These are phyloP conservation scores for Babesia ovis DNA, from an alignment of 169 alveolate species.

Conservation along the genomic window DNA sequence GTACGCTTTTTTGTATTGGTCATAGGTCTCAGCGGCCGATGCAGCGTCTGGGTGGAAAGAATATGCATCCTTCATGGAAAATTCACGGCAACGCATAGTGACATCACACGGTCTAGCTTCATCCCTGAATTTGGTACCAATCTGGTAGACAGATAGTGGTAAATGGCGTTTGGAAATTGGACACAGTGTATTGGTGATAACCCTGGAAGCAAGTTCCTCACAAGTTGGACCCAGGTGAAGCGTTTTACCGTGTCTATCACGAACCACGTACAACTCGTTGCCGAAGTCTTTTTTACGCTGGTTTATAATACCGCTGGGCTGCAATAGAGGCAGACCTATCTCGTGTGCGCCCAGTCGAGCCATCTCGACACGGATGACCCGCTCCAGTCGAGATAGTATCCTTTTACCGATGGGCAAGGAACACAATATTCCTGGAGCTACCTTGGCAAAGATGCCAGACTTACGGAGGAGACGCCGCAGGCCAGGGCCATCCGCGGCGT, in stretches of 20 bases:
- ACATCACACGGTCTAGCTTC: constrained; percentile 48
- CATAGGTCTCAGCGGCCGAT: constrained; percentile 22
- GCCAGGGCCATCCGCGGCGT: not conserved
- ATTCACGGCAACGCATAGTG: constrained; percentile 49
- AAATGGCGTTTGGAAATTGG: constrained; percentile 40
- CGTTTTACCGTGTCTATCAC: constrained; percentile 18
- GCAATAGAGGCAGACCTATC: constrained; percentile 39
- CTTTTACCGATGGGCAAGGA: constrained; percentile 54
- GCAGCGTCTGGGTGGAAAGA: constrained; percentile 47
- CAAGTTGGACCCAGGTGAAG: constrained; percentile 55
- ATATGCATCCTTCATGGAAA: constrained; percentile 61
- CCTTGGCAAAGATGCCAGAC: constrained; percentile 25
- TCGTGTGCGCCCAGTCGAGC: constrained; percentile 51
- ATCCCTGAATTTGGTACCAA: constrained; percentile 58
- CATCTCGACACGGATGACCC: constrained; percentile 53
- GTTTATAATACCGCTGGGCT: constrained; percentile 20
- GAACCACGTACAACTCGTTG: constrained; percentile 11
- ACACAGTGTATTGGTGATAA: not conserved
- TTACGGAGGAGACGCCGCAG: constrained; percentile 19
- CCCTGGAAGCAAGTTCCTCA: constrained; percentile 40
- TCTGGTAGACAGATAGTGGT: constrained; percentile 51
- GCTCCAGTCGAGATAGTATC: constrained; percentile 39
- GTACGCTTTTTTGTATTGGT: constrained; percentile 15
- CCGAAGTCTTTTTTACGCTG: constrained; percentile 33
- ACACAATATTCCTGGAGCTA: constrained; percentile 47